Evolutionary conservation across 2,329 filamentous ascomycete genomes (phyloP), one percentile per base, ranked within the genome.

Genomic region (Orbilia oligospora): DNA sequence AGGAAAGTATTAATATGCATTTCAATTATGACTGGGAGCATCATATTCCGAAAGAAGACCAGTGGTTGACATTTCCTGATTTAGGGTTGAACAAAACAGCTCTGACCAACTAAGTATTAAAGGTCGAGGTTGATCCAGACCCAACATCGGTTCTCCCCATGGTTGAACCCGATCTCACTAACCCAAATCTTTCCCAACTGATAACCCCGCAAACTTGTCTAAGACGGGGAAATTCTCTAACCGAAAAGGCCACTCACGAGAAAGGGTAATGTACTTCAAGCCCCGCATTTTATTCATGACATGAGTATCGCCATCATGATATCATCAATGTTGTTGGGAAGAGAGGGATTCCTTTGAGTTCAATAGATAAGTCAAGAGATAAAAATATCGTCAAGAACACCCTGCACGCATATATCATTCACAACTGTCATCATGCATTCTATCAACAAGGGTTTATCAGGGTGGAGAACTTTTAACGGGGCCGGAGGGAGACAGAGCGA

Each of bases 401-500:
- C 44, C 44, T 46, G 44, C 44, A 46, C 20, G 44, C 44, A 44
- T 5, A 44, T 44, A 46, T 46, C 44, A 20, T 16, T n/a, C 44
- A 46, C 44, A 46, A 6, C 44, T 46, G 44, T 46, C 44, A 20
- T 46, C n/a, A 46, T 46, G 44, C 44, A 46, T 46, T 46, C 44
- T n/a, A 18, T 16, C 1, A 46, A 18, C 44, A 5, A 20, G 44
- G 44, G 44, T 30, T 6, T n/a, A n/a, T 6, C 27, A 6, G 27
- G 27, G 27, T 30, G 27, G 27, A 30, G 27, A 30, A 30, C 27
- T 30, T 30, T 38, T 5, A 38, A 38, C 36, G 10, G 4, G 8
- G 2, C 36, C 9, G 12, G 10, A 38, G 8, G 8, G 36, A 38
- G 36, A 38, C 9, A n/a, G 38, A 16, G 38, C 27, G 27, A 30